Evolutionary conservation across 768 basidiomycete genomes (phyloP).

Genomic region (Serendipita vermifera): DNA sequence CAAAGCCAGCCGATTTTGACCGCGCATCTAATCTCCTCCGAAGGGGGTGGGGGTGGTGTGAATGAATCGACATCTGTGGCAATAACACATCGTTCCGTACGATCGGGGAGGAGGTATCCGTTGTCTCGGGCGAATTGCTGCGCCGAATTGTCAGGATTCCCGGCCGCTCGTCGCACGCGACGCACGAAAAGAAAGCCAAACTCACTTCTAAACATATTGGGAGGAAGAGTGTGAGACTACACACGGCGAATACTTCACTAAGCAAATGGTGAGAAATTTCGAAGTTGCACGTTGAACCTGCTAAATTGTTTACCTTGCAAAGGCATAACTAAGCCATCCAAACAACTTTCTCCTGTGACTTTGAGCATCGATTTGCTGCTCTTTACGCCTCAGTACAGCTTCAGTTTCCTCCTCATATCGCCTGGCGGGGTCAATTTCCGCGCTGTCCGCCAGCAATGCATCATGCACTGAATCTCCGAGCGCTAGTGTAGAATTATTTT

Average conservation of each 20-base stretch:
- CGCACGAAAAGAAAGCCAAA: too few species aligned
- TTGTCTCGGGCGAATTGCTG: slow-evolving; percentile 83
- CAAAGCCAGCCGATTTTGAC: slow-evolving; percentile 72
- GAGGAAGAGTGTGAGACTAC: slow-evolving; percentile 67
- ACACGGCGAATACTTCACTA: slow-evolving; percentile 71
- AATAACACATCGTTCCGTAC: slow-evolving; percentile 41
- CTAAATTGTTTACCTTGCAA: slow-evolving; percentile 47
- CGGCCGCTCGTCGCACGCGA: too few species aligned
- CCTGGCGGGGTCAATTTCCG: not conserved
- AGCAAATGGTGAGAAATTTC: not conserved
- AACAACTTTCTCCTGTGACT: slow-evolving; percentile 25
- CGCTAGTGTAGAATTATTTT: too few species aligned
- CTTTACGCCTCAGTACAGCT: not conserved
- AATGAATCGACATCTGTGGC: slow-evolving; percentile 10
- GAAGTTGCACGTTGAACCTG: not conserved
- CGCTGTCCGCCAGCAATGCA: too few species aligned
- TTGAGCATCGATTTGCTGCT: not conserved
- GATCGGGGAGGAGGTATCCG: slow-evolving; percentile 63
- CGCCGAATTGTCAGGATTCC: too few species aligned
- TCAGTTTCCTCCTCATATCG: not conserved
- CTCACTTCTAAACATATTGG: slow-evolving; percentile 51
- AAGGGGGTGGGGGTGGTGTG: slow-evolving; percentile 15
- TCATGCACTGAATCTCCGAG: too few species aligned
- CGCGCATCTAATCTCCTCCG: slow-evolving; percentile 47
- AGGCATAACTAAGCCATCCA: slow-evolving; percentile 78